These are phyloP conservation scores for Marchantia paleacea DNA, from an alignment of 225 moss, liverwort and hornwort genomes.

Conservation along the genomic window DNA sequence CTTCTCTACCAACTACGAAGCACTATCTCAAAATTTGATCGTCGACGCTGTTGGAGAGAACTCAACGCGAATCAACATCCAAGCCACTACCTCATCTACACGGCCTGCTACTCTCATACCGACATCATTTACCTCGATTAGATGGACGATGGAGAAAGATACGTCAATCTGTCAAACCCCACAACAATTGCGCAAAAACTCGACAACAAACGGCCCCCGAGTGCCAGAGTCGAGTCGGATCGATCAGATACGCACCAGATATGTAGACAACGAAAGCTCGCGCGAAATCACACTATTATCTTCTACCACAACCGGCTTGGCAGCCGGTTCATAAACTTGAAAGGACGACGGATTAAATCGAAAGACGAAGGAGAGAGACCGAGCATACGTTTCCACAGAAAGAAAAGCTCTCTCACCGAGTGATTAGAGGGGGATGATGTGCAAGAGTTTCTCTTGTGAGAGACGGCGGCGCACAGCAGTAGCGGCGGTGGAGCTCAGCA, in stretches of 20 bases:
- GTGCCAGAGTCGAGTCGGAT: background rate
- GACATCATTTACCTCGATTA: background rate
- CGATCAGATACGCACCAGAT: slow-evolving; percentile 10
- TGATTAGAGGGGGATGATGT: slow-evolving; percentile 19
- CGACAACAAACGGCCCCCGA: background rate
- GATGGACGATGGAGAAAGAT: background rate
- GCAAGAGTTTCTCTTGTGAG: slow-evolving; percentile 19
- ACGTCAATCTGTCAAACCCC: background rate
- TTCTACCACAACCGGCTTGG: slow-evolving; percentile 44
- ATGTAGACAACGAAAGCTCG: slow-evolving; percentile 6
- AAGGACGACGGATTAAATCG: background rate
- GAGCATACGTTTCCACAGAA: background rate
- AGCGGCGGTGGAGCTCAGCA: slow-evolving; percentile 24
- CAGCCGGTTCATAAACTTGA: slow-evolving; percentile 44
- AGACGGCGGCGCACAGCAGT: slow-evolving; percentile 27
- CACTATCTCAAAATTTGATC: too few species aligned
- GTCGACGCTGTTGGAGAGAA: too few species aligned
- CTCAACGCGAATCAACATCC: background rate
- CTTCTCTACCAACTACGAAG: too few species aligned
- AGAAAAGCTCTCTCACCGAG: slow-evolving; percentile 20
- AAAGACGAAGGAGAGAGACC: background rate
- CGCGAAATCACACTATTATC: background rate
- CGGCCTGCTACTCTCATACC: background rate
- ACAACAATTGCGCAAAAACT: background rate
- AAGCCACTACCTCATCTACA: background rate